Evolutionary conservation across 2,329 filamentous ascomycete species (phyloP), one percentile per base, ranked within the genome.

Genomic region (Sclerotinia subarctica): DNA sequence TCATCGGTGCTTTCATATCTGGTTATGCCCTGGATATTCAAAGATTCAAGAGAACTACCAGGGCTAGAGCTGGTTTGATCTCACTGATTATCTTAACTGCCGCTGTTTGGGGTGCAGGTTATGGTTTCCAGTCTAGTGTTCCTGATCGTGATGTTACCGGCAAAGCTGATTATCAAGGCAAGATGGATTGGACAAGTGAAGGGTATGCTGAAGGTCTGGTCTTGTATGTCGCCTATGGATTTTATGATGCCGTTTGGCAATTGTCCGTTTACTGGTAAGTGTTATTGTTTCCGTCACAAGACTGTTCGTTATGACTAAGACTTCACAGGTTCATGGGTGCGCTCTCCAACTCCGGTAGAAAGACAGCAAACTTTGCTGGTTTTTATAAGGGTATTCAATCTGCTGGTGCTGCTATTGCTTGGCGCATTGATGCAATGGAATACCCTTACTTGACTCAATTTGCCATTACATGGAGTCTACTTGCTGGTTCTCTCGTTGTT

Each of bases 311-410:
- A 15, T 66, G n/a, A 58, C 64, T 70, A 58, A 72, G 54, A 62
- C 13, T n/a, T 69, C 1, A 17, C 69, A 90, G 88, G 88, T 93
- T 90, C 82, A 96, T 97, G 90, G 94, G 94, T 63, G 86, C 93
- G 15, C 83, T 97, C 56, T 93, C 91, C 76, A 97, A 97, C 85
- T 96, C 94, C 71, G 87, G 90, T 69, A 92, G 93, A 78, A 94
- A 93, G 79, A 86, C 94, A 42, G 93, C 93, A 81, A 96, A 96
- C 82, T 90, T 94, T 76, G 90, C 92, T 52, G 93, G 91, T 71
- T 93, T 90, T 82, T 94, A 94, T 85, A 94, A 94, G 82, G 89
- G 89, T 59, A 90, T 96, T 72, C 92, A 96, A 78, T 93, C 90
- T 26, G 91, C 91, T 21, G 92, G 92, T 73, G 88, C 89, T 5